Conservation (phyloP, 352 stramenopile species). For the Phytopythium chamaehyphon region DNA sequence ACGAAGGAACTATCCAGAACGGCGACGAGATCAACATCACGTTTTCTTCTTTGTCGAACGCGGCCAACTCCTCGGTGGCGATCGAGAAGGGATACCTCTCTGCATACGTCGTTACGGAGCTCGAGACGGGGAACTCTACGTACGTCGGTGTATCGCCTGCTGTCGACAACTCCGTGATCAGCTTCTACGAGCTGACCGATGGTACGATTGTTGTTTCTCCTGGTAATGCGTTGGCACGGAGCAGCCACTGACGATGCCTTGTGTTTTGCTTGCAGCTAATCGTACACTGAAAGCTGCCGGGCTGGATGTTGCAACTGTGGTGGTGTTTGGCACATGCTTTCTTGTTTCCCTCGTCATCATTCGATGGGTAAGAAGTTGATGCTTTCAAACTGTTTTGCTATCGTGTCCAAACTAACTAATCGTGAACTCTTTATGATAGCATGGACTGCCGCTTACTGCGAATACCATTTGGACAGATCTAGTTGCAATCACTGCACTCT, state of each 20-base stretch:
- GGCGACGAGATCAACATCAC: slow-evolving; percentile 60
- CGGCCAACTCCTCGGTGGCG: slow-evolving; percentile 46
- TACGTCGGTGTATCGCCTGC: slow-evolving; percentile 52
- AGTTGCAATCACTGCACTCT: slow-evolving; percentile 76
- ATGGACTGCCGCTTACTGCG: slow-evolving; percentile 76
- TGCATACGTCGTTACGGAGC: too few species aligned
- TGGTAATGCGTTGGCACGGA: background rate
- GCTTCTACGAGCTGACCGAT: slow-evolving; percentile 37
- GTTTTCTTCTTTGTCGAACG: slow-evolving; percentile 64
- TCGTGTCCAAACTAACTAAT: background rate
- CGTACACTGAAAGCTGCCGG: slow-evolving; percentile 49
- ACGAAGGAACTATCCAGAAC: slow-evolving; percentile 62
- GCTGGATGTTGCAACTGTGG: slow-evolving; percentile 65
- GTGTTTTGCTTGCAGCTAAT: slow-evolving; percentile 18
- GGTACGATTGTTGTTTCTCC: slow-evolving; percentile 5
- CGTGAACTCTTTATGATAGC: slow-evolving; percentile 15
- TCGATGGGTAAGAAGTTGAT: slow-evolving; percentile 37
- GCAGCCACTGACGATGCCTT: background rate
- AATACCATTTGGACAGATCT: slow-evolving; percentile 85
- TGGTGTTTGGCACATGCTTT: slow-evolving; percentile 76
- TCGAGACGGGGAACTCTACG: too few species aligned
- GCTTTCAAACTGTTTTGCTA: too few species aligned
- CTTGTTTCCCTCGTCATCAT: slow-evolving; percentile 83
- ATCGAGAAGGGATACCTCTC: slow-evolving; percentile 72
- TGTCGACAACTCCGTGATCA: slow-evolving; percentile 56